These are phyloP conservation scores for Hymenoscyphus salicellus DNA, from an alignment of 2,329 filamentous ascomycete genomes.

Conservation along the genomic window DNA sequence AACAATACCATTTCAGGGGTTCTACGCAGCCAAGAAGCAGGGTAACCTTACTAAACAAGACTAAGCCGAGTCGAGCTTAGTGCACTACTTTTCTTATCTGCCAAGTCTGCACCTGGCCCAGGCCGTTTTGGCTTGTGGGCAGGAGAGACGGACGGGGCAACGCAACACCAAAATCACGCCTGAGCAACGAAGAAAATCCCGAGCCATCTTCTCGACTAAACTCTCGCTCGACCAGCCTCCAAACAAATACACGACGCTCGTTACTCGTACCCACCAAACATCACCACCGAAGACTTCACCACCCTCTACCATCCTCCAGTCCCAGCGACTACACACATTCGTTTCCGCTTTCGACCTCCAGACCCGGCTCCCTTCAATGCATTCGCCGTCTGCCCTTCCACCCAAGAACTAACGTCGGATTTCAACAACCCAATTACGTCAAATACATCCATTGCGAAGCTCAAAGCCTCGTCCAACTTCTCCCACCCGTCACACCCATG, in stretches of 20 bases:
- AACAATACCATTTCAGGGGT: background rate
- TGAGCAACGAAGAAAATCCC: background rate
- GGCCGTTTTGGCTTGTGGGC: background rate
- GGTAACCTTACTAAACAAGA: background rate
- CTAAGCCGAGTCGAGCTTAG: background rate
- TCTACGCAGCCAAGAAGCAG: background rate
- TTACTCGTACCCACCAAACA: background rate
- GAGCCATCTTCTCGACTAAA: background rate
- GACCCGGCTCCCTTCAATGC: slow-evolving; percentile 22
- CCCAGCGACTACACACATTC: slow-evolving; percentile 20
- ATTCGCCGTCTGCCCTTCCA: slow-evolving; percentile 21
- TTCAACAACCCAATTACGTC: slow-evolving; percentile 13
- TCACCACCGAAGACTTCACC: background rate
- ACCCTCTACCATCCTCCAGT: background rate
- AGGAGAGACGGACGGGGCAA: background rate
- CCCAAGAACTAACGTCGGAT: slow-evolving; percentile 10
- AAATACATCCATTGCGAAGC: slow-evolving; percentile 9
- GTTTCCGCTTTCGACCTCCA: slow-evolving; percentile 16
- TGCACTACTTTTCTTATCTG: background rate
- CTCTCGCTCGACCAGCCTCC: background rate
- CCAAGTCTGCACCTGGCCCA: background rate
- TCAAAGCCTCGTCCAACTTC: slow-evolving; percentile 4
- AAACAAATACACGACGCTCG: background rate
- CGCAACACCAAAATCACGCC: background rate
- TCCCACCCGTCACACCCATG: slow-evolving; percentile 24